Base-by-base conservation (phyloP, 1,284 basidiomycete species). In the Chondrostereum purpureum region DNA sequence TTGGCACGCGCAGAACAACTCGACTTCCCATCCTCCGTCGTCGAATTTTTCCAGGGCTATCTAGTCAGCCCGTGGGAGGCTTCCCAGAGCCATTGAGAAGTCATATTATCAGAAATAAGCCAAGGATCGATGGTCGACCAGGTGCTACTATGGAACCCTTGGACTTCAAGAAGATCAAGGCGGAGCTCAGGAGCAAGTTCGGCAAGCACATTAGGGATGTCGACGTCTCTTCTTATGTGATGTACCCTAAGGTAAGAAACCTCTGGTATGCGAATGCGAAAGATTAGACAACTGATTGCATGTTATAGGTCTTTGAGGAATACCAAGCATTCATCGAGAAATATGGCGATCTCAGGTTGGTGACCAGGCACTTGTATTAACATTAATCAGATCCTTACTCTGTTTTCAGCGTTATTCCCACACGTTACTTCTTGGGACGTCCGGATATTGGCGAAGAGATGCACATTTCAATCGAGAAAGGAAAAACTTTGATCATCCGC, bases 31-130 rank as follows among this genome's bases (percentile, higher is more conserved):
- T 92, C 90, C 10, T 93, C 91, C 19, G 92, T 94, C 45, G 89
- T 94, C 47, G 92, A 94, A 60, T 95, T 94, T 77, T 94, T 94
- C 90, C 92, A 94, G 63, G 96, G 96, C 37, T 95, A 92, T 68
- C 88, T 99, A 95, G 95, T 41, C 92, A 95, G 63, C 93, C 94
- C 45, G 84, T 91, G 60, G 95, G 94, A 60, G 96, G 96, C 42
- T 99, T 99, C 89, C 96, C 96, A 49, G 96, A 99, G 67, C 92
- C 92, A 23, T 72, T 99, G 52, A 88, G 96, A 53, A 79, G 83
- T 55, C 80, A 87, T 58, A 81, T 99, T 60, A 97, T 99, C 63
- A 86, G 96, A 58, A 84, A 93, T 70, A 94, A 93, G 70, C 83
- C 87, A 49, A 83, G 89, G 63, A 93, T 99, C 61, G 92, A 98